These are phyloP conservation scores for Amaranthus palmeri DNA, from an alignment of 148 eudicot species.

Conservation along the genomic window DNA sequence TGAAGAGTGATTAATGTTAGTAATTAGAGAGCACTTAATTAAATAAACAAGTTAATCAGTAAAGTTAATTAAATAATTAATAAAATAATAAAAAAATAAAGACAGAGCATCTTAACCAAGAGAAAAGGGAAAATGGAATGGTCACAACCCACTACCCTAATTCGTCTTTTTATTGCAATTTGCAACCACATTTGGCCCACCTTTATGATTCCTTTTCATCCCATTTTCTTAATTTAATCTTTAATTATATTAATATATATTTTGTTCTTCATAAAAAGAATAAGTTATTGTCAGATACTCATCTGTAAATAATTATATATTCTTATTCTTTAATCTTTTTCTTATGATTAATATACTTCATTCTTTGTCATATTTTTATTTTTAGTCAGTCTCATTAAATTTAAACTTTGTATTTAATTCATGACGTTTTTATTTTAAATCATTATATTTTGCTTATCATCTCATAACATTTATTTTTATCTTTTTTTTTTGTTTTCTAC, in stretches of 20 bases:
- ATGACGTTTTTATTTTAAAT: too few species aligned
- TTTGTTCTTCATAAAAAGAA: not conserved
- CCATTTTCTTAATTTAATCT: not conserved
- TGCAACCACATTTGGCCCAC: conserved; percentile 12
- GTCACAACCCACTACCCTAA: conserved; percentile 10
- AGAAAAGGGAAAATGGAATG: conserved; percentile 18
- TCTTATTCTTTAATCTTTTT: not conserved
- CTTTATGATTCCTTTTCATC: conserved; percentile 12
- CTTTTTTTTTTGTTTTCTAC: too few species aligned
- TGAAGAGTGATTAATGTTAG: not conserved
- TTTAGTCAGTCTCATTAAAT: too few species aligned
- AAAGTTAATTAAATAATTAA: not conserved
- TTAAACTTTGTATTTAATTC: too few species aligned
- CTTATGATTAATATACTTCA: not conserved
- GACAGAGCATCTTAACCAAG: conserved; percentile 18
- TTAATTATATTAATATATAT: not conserved
- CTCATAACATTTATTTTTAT: too few species aligned
- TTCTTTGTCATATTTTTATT: too few species aligned
- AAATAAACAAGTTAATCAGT: too few species aligned
- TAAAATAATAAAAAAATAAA: not conserved
- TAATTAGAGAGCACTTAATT: not conserved
- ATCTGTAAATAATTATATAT: conserved; percentile 1
- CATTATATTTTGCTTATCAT: too few species aligned
- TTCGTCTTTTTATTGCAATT: conserved; percentile 16
- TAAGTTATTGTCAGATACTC: conserved; percentile 1